A percentile compares a stretch with the other conserved stretches of the same genome.
phyloP scores from a whole-genome alignment of 140 eudicot genomes.

The Erigeron philadelphicus region DNA sequence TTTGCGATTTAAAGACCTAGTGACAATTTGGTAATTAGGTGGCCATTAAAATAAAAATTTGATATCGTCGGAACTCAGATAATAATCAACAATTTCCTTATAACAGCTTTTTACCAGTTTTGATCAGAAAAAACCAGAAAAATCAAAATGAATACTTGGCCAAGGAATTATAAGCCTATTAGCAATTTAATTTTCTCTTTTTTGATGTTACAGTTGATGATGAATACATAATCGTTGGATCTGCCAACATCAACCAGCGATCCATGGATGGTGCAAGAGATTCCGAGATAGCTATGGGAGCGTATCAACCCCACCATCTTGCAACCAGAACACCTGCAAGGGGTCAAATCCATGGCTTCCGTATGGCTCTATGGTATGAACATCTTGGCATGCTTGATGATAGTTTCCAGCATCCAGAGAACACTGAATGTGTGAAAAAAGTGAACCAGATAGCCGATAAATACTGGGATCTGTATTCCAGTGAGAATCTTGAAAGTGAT shows the following conservation, averaged over 20 bases:
- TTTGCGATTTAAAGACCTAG: no score
- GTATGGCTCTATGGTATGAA: constrained; percentile 76
- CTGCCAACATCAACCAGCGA: constrained; percentile 76
- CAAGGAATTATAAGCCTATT: no score
- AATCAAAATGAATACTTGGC: no score
- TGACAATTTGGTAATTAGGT: no score
- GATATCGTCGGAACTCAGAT: no score
- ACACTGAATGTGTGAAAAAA: constrained; percentile 41
- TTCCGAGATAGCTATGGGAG: constrained; percentile 74
- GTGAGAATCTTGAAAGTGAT: constrained; percentile 48
- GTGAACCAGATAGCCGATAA: constrained; percentile 45
- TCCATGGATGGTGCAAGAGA: constrained; percentile 74
- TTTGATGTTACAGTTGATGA: constrained; percentile 53
- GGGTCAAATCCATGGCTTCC: constrained; percentile 67
- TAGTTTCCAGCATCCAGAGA: constrained; percentile 48
- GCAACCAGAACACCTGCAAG: constrained; percentile 50
- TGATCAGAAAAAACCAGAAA: not conserved
- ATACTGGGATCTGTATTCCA: constrained; percentile 65
- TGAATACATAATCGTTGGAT: constrained; percentile 66
- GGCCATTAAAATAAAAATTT: no score
- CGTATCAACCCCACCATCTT: constrained; percentile 57
- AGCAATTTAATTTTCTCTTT: no score
- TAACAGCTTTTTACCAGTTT: not conserved
- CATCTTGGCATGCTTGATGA: constrained; percentile 70
- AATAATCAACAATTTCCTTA: not conserved